A percentile compares a stretch with the other conserved stretches of the same genome.
These are phyloP conservation scores for Ogataea trehalophila DNA, from an alignment of 805 yeast genomes.

Conservation along the genomic window DNA sequence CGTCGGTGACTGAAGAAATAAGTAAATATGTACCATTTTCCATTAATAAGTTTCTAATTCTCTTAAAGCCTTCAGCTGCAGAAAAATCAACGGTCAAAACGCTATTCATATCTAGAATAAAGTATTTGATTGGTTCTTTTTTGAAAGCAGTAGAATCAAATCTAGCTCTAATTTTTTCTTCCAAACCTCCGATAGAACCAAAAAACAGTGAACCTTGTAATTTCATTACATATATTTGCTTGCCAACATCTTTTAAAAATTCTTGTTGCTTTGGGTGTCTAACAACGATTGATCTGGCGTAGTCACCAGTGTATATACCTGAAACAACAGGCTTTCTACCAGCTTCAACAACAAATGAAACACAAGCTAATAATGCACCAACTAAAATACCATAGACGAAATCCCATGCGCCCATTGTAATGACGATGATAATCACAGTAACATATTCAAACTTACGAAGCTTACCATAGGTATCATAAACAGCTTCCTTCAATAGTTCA, in stretches of 20 bases:
- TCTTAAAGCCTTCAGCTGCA: slow-evolving; percentile 91
- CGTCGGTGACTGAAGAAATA: slow-evolving; percentile 69
- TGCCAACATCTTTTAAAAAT: slow-evolving; percentile 79
- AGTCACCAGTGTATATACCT: slow-evolving; percentile 79
- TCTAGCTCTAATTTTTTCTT: slow-evolving; percentile 60
- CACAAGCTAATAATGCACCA: slow-evolving; percentile 87
- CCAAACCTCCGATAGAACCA: slow-evolving; percentile 93
- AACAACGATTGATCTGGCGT: slow-evolving; percentile 87
- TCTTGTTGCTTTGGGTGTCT: slow-evolving; percentile 87
- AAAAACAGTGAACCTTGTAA: slow-evolving; percentile 87
- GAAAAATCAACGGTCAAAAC: slow-evolving; percentile 84
- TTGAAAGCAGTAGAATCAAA: slow-evolving; percentile 52
- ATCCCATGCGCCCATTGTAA: slow-evolving; percentile 93
- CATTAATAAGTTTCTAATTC: slow-evolving; percentile 73
- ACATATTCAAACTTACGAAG: slow-evolving; percentile 72
- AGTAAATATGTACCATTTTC: slow-evolving; percentile 68
- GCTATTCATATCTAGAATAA: slow-evolving; percentile 79
- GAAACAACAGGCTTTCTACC: slow-evolving; percentile 77
- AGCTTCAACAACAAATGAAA: slow-evolving; percentile 92
- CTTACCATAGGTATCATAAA: slow-evolving; percentile 78
- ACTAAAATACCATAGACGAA: slow-evolving; percentile 89
- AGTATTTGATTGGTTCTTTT: slow-evolving; percentile 64
- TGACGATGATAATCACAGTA: slow-evolving; percentile 81
- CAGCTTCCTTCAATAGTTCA: slow-evolving; percentile 81
- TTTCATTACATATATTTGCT: slow-evolving; percentile 83